Base-by-base conservation (phyloP, 768 basidiomycete species). In the Agrocybe pediades region DNA sequence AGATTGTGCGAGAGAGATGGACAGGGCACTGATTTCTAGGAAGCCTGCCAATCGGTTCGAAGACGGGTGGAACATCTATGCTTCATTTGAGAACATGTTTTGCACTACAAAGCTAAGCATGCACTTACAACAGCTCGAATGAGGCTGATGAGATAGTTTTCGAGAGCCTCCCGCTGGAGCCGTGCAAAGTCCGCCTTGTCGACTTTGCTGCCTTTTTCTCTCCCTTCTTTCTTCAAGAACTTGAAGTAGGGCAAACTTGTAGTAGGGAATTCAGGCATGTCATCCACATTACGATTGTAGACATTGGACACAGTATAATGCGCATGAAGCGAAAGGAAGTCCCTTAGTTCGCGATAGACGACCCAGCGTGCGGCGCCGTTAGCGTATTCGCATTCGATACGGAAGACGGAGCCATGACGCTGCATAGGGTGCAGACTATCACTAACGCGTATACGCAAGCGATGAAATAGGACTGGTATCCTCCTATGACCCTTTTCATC, bases 341-440 rank as follows among this genome's bases (percentile, higher is more conserved):
- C 96, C 56, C 92, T 86, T 49, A 97, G 78, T 71, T 95, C 88
- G 48, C 96, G 87, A 70, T 94, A 94, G n/a, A 93, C 80, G 24
- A 97, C 95, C 96, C 97, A 99, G 68, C 94, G 77, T 65, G 81
- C 85, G 11, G 88, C 87, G 19, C 93, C 93, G 59, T 96, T 95
- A 0, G 93, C 96, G 68, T 99, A 98, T 69, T 97, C 92, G 67
- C 95, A 98, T 69, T 95, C 93, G 60, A 95, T 93, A 15, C 92
- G 84, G 67, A 95, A 95, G 2, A 92, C 85, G 4, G 90, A 84
- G 64, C 89, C 90, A 41, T 83, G 73, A 19, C 83, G 79, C 57
- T 92, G 84, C 58, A 90, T 74, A 4, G 92, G 90, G 71, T 94
- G 86, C 23, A 95, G 65, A 55, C 90, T 92, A 69, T 95, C 93